phyloP scores from a whole-genome alignment of 371 early-diverging fungal genomes.

The Syncephalastrum monosporum region DNA sequence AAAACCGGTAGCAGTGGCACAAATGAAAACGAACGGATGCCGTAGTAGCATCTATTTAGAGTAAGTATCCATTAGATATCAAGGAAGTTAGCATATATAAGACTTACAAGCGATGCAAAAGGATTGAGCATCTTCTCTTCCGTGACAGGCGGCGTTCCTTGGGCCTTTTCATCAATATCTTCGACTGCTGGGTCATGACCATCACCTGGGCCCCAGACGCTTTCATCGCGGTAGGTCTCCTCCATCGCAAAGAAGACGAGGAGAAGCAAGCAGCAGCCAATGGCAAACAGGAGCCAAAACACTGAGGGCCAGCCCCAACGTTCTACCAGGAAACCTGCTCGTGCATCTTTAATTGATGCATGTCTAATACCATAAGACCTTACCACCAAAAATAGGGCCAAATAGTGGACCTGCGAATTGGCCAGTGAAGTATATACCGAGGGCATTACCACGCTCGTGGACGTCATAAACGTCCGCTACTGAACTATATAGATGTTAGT shows the following conservation, averaged over 20 bases:
- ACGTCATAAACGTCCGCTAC: conserved; percentile 54
- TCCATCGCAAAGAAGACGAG: conserved; percentile 58
- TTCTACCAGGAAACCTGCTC: conserved; percentile 23
- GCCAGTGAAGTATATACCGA: conserved; percentile 56
- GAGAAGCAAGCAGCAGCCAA: conserved; percentile 21
- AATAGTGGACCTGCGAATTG: conserved; percentile 46
- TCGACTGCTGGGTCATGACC: conserved; percentile 8
- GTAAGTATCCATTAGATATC: not conserved
- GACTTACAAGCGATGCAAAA: conserved; percentile 31
- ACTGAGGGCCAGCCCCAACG: conserved; percentile 32
- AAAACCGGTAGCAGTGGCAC: conserved; percentile 53
- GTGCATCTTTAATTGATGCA: conserved; percentile 12
- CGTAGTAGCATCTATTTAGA: conserved; percentile 36
- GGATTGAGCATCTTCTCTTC: conserved; percentile 34
- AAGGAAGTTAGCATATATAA: not conserved
- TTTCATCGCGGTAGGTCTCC: conserved; percentile 65
- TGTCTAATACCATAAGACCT: not conserved
- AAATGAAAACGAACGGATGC: conserved; percentile 54
- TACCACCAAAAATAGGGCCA: conserved; percentile 32
- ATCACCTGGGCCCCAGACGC: conserved; percentile 30
- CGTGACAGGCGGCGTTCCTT: conserved; percentile 11
- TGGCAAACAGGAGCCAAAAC: conserved; percentile 26
- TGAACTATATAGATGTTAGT: conserved; percentile 32
- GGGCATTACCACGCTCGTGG: conserved; percentile 45
- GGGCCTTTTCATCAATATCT: conserved; percentile 10